These are phyloP conservation scores for Lomentospora prolificans DNA, from an alignment of 2,329 filamentous ascomycete species.

Conservation along the genomic window DNA sequence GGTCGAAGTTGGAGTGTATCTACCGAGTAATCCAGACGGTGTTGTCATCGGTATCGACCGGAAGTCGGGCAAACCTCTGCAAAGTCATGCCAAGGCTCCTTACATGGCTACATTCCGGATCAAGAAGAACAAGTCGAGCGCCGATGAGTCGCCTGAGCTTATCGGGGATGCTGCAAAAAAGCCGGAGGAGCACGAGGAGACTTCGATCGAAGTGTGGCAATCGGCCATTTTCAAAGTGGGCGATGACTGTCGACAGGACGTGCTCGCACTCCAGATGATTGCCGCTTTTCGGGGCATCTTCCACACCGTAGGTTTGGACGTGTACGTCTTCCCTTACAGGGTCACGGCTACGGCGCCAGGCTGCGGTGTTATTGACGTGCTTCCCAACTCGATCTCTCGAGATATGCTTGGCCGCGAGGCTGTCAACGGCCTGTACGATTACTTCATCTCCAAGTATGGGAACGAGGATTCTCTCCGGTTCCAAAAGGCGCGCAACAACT, in stretches of 20 bases:
- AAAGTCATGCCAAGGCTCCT: slow-evolving; percentile 95
- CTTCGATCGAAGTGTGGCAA: slow-evolving; percentile 91
- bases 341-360: slow-evolving; percentile 96
- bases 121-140: slow-evolving; percentile 56
- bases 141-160: slow-evolving; percentile 6
- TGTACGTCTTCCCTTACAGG: slow-evolving; percentile 93
- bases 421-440: slow-evolving; percentile 96
- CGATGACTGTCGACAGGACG: slow-evolving; percentile 95
- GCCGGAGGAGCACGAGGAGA: slow-evolving; percentile 37
- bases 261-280: slow-evolving; percentile 95
- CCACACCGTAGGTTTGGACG: slow-evolving; percentile 85
- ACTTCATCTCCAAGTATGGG: slow-evolving; percentile 95
- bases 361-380: slow-evolving; percentile 94
- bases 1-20: slow-evolving; percentile 92
- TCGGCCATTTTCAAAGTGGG: slow-evolving; percentile 99
- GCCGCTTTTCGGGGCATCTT: slow-evolving; percentile 96
- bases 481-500: slow-evolving; percentile 91
- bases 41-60: slow-evolving; percentile 96
- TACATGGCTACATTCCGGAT: slow-evolving; percentile 99
- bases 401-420: slow-evolving; percentile 98
- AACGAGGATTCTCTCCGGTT: slow-evolving; percentile 91
- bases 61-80: slow-evolving; percentile 92
- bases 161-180: slow-evolving; percentile 30
- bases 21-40: slow-evolving; percentile 93
- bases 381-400: slow-evolving; percentile 94